phyloP scores from a whole-genome alignment of 2,329 filamentous ascomycete species.

The Phyllosticta citrichinensis region DNA sequence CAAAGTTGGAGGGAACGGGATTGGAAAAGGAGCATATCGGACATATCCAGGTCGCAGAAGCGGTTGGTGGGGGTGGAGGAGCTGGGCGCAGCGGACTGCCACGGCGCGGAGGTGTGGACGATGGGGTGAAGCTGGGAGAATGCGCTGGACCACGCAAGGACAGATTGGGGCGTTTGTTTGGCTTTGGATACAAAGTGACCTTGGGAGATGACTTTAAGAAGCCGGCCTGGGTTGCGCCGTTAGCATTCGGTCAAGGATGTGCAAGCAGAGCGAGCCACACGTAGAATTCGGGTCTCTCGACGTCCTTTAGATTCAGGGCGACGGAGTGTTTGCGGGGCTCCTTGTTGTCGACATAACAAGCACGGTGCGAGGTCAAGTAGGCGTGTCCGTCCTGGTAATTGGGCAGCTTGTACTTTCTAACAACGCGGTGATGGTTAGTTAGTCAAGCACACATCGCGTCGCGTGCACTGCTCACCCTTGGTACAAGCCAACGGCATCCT shows the following conservation, averaged over 20 bases:
- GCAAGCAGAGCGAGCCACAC: slow-evolving; percentile 34
- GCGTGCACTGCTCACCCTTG: slow-evolving; percentile 61
- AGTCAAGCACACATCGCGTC: background rate
- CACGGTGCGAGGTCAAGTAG: slow-evolving; percentile 89
- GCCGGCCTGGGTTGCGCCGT: slow-evolving; percentile 49
- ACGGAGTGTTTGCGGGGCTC: slow-evolving; percentile 79
- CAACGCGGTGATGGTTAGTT: slow-evolving; percentile 10
- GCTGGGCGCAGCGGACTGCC: slow-evolving; percentile 29
- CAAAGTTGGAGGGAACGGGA: slow-evolving; percentile 85
- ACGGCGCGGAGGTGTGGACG: slow-evolving; percentile 24
- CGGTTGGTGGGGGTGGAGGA: slow-evolving; percentile 36
- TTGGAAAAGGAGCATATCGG: slow-evolving; percentile 95
- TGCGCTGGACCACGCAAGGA: slow-evolving; percentile 14
- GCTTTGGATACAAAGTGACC: slow-evolving; percentile 78
- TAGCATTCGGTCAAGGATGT: background rate
- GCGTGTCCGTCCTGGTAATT: slow-evolving; percentile 93
- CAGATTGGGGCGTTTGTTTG: slow-evolving; percentile 48
- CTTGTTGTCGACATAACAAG: slow-evolving; percentile 86
- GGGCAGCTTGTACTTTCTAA: slow-evolving; percentile 86
- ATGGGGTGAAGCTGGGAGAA: slow-evolving; percentile 30
- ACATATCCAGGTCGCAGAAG: slow-evolving; percentile 72
- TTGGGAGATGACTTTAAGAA: slow-evolving; percentile 95
- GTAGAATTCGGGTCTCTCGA: slow-evolving; percentile 86
- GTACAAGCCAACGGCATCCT: slow-evolving; percentile 94
- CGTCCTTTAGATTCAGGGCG: slow-evolving; percentile 77